Base-by-base conservation (phyloP, 495 filamentous ascomycete genomes). In the Penicillium nucicola region DNA sequence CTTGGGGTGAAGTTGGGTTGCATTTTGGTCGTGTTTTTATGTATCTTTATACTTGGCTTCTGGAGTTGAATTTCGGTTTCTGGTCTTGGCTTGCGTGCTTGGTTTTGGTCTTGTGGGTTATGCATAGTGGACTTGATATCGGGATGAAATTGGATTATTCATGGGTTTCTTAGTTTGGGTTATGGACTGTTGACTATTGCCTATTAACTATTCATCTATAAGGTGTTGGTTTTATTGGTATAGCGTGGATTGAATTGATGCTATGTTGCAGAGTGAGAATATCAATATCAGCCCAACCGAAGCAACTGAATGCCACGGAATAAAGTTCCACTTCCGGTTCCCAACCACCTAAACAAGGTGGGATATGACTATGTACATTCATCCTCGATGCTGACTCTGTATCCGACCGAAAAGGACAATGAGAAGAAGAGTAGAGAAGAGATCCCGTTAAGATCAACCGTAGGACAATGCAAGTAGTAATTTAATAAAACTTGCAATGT, bases 391-490 rank as follows among this genome's bases (percentile, higher is more conserved):
- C 32, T 28, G 23, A 66, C 32, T 28, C 7, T 6, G 25, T 28
- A 28, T 28, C 13, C 36, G 45, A 18, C 36, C 19, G 35, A 36
- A 13, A 38, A 48, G 33, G 25, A 28, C 1, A 28, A 9, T 8
- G 10, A 8, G 7, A 8, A 6, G 7, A 28, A 28, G 7, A 9
- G 25, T 8, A 28, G 25, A 9, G 25, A 28, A 28, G 25, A 28
- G 25, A n/a, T 48, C 10, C 46, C 40, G 60, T 49, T 58, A 59
- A 45, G 52, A 48, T 32, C 46, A 33, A 60, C 6, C 15, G 35
- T 9, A 40, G 25, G 41, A 57, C 56, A 57, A 58, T 45, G 52
- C 18, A 43, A 38, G 31, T 36, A 22, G 43, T 17, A 33, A 42
- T 30, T 47, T 14, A 33, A 42, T 34, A 38, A 49, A 32, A 52